Evolutionary conservation across 805 yeast species (phyloP).

Genomic region (Saccharomyces cerevisiae): DNA sequence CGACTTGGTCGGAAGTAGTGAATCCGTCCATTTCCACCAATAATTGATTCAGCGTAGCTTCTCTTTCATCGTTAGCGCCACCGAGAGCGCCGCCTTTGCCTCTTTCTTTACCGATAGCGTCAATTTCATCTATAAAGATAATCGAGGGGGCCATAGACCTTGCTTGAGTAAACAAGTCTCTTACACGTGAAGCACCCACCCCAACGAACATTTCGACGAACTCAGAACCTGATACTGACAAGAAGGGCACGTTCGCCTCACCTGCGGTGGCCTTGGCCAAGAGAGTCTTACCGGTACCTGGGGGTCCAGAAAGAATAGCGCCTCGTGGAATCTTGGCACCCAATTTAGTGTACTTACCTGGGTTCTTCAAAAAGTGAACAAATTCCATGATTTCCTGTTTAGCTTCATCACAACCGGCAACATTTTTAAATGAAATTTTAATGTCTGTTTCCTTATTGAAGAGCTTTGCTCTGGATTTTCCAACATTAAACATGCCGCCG

Average conservation of each 20-base stretch:
- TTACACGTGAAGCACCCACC: constrained; percentile 91
- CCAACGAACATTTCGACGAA: constrained; percentile 97
- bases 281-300: constrained; percentile 94
- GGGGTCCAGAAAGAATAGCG: constrained; percentile 89
- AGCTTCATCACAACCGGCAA: constrained; percentile 92
- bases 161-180: constrained; percentile 86
- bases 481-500: constrained; percentile 67
- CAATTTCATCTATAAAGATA: constrained; percentile 89
- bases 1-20: constrained; percentile 79
- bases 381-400: constrained; percentile 94
- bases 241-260: constrained; percentile 91
- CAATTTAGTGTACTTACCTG: constrained; percentile 71
- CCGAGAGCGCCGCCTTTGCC: constrained; percentile 63
- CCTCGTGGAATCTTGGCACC: constrained; percentile 96
- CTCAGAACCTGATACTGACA: constrained; percentile 87
- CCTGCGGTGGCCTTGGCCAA: constrained; percentile 95
- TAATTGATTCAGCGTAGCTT: constrained; percentile 83
- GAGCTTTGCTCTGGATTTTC: constrained; percentile 69
- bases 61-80: constrained; percentile 88
- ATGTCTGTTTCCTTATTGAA: constrained; percentile 80
- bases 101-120: constrained; percentile 88
- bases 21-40: constrained; percentile 96
- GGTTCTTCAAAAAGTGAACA: constrained; percentile 80
- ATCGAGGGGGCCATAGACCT: constrained; percentile 85
- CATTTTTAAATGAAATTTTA: constrained; percentile 76